Percentiles rank a stretch among this genome's conserved stretches.
phyloP scores from a whole-genome alignment of 306 rosid genomes.

The Astragalus glycyphyllos region DNA sequence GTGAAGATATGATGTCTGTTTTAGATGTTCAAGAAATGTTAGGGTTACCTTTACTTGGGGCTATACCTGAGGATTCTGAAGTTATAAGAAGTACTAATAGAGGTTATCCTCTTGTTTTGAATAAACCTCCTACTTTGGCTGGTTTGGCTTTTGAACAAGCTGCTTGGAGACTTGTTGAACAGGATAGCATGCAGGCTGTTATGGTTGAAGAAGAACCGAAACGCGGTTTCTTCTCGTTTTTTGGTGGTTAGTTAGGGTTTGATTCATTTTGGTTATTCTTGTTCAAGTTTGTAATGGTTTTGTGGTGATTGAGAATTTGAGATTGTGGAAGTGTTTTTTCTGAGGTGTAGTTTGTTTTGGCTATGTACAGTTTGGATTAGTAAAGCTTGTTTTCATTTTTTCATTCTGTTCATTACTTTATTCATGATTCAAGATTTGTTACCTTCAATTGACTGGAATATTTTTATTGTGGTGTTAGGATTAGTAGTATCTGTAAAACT shows the following conservation, averaged over 20 bases:
- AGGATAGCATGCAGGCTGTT: conserved; percentile 94
- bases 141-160: conserved; percentile 98
- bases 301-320: neutral
- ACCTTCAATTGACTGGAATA: conserved; percentile 25
- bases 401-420: neutral
- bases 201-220: conserved; percentile 92
- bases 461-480: conserved; percentile 27
- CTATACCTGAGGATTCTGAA: conserved; percentile 88
- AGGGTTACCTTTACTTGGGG: conserved; percentile 86
- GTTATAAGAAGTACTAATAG: conserved; percentile 93
- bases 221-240: conserved; percentile 90
- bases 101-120: conserved; percentile 88
- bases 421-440: conserved; percentile 31
- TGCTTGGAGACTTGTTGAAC: conserved; percentile 99
- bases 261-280: neutral
- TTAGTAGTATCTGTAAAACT: conserved; percentile 5
- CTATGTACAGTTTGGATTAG: conserved; percentile 53
- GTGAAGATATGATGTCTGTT: conserved; percentile 99
- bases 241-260: conserved; percentile 62
- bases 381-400: conserved; percentile 29
- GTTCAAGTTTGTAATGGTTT: conserved; percentile 25
- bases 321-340: neutral
- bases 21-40: conserved; percentile 96
- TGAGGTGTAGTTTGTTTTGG: neutral
- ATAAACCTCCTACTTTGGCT: conserved; percentile 94